These are phyloP conservation scores for Cryphonectria radicalis DNA, from an alignment of 2,329 filamentous ascomycete genomes.

Conservation along the genomic window DNA sequence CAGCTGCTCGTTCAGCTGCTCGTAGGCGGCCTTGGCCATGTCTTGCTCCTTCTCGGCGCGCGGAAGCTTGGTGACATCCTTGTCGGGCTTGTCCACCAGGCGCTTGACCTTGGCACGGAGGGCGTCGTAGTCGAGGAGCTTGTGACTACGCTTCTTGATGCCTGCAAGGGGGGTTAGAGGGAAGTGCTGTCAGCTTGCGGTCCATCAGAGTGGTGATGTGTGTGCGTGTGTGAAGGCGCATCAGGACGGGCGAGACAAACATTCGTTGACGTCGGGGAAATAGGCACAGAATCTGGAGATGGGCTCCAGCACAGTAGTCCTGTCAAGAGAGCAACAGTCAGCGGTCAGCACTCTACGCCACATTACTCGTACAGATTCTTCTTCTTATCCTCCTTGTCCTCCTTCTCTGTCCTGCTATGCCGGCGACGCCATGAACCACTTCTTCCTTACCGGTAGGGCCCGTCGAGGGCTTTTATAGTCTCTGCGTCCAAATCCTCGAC, in stretches of 20 bases:
- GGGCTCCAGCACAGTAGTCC: constrained; percentile 91
- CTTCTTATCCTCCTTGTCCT: too few species aligned
- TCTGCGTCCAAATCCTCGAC: constrained; percentile 97
- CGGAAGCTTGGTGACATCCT: constrained; percentile 94
- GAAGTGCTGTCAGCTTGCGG: constrained; percentile 29
- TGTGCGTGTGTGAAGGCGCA: neutral
- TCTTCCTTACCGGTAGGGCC: constrained; percentile 75
- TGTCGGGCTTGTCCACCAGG: constrained; percentile 96
- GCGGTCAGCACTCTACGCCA: constrained; percentile 29
- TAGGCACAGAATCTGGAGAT: constrained; percentile 97
- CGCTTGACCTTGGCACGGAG: constrained; percentile 96
- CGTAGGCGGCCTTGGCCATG: constrained; percentile 90
- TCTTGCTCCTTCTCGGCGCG: constrained; percentile 96
- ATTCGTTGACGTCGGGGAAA: constrained; percentile 98
- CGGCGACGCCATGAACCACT: too few species aligned
- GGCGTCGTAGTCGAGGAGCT: constrained; percentile 96
- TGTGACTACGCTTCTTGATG: constrained; percentile 98
- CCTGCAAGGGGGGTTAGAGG: constrained; percentile 46
- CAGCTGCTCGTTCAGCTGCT: constrained; percentile 95
- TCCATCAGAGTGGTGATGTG: constrained; percentile 36
- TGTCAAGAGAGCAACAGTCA: constrained; percentile 39
- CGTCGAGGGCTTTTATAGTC: constrained; percentile 97
- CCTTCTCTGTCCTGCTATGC: neutral
- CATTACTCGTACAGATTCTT: neutral
- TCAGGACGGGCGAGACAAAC: constrained; percentile 50